These are phyloP conservation scores for grape (Vitis vinifera) DNA, from an alignment of 164 flowering plant genomes.

Conservation along the genomic window ASM3070453v1 NC_081810.1:7719001-7719500, in stretches of 20 bases:
- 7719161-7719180: slow-evolving; percentile 60
- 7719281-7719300: background rate
- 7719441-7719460: background rate
- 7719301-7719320: background rate
- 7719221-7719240: slow-evolving; percentile 35
- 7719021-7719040: background rate
- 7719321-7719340: background rate
- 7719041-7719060: background rate
- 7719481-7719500: background rate
- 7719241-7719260: slow-evolving; percentile 3
- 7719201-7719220: slow-evolving; percentile 91
- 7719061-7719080: background rate
- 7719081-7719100: background rate
- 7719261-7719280: background rate
- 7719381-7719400: too few relatives aligned
- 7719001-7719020: background rate
- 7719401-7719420: too few relatives aligned
- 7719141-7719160: slow-evolving; percentile 86
- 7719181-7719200: slow-evolving; percentile 72
- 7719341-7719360: background rate
- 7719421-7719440: too few relatives aligned
- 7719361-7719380: background rate
- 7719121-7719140: slow-evolving; percentile 80
- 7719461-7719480: background rate
- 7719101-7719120: slow-evolving; percentile 98